phyloP scores from a whole-genome alignment of 495 filamentous ascomycete genomes.

The Amorphotheca resinae region DNA sequence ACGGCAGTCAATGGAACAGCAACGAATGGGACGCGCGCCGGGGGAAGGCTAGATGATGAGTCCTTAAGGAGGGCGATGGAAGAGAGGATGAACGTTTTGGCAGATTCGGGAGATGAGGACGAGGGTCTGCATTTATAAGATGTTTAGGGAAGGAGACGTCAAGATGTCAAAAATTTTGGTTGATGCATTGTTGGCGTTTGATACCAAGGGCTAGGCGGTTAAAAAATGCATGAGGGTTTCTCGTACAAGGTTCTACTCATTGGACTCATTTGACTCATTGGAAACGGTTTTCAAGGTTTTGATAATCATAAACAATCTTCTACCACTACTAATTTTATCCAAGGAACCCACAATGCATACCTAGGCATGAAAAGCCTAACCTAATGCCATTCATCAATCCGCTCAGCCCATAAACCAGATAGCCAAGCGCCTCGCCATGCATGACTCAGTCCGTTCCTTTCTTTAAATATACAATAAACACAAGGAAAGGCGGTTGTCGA shows the following conservation, averaged over 20 bases:
- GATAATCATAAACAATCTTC: too few relatives aligned
- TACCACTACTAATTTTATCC: not conserved
- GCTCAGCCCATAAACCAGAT: slow-evolving; percentile 3
- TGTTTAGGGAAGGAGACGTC: not conserved
- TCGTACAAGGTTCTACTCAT: too few relatives aligned
- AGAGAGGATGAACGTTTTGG: slow-evolving; percentile 32
- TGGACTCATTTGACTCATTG: too few relatives aligned
- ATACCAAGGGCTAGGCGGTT: slow-evolving; percentile 12
- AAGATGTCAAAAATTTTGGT: slow-evolving; percentile 1
- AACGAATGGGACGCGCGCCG: slow-evolving; percentile 6
- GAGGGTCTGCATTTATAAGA: slow-evolving; percentile 56
- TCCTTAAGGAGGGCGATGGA: slow-evolving; percentile 33
- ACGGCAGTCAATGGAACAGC: slow-evolving; percentile 1
- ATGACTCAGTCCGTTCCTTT: not conserved
- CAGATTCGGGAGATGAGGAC: slow-evolving; percentile 34
- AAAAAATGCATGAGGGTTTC: too few relatives aligned
- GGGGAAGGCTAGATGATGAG: slow-evolving; percentile 33
- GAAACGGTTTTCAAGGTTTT: too few relatives aligned
- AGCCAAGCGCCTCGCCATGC: not conserved
- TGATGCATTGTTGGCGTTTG: slow-evolving; percentile 16
- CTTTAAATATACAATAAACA: too few relatives aligned
- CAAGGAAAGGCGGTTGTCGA: too few relatives aligned
- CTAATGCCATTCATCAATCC: too few relatives aligned
- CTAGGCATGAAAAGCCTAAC: slow-evolving; percentile 3
- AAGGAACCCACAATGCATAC: not conserved